Evolutionary conservation across 2,329 filamentous ascomycete genomes (phyloP).

Genomic region (Massarina eburnea): DNA sequence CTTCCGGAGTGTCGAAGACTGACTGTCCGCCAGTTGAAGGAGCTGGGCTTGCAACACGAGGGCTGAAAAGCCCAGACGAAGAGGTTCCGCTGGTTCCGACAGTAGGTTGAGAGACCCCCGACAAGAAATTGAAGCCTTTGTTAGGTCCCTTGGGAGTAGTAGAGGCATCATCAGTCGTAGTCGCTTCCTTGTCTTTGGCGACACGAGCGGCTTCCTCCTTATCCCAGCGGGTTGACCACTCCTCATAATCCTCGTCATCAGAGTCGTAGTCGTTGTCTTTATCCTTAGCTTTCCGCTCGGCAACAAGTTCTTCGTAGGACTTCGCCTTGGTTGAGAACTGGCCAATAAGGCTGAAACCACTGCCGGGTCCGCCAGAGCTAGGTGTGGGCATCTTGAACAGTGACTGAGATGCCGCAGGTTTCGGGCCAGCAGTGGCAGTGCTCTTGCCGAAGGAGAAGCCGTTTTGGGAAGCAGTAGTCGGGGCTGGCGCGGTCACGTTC

Average conservation of each 20-base stretch:
- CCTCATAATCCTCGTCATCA: slow-evolving; percentile 38
- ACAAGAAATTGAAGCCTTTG: background rate
- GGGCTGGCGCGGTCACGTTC: background rate
- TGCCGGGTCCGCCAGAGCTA: background rate
- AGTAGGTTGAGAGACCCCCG: slow-evolving; percentile 5
- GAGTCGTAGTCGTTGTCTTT: slow-evolving; percentile 40
- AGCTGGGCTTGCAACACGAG: slow-evolving; percentile 32
- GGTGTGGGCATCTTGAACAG: slow-evolving; percentile 1
- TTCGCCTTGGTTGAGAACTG: slow-evolving; percentile 36
- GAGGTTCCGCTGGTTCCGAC: slow-evolving; percentile 26
- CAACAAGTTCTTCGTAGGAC: slow-evolving; percentile 33
- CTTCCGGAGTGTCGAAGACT: slow-evolving; percentile 31
- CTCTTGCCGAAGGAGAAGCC: slow-evolving; percentile 14
- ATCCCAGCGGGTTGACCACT: slow-evolving; percentile 37
- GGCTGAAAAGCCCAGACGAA: slow-evolving; percentile 24
- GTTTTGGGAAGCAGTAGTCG: slow-evolving; percentile 2
- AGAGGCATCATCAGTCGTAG: slow-evolving; percentile 4
- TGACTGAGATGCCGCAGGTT: background rate
- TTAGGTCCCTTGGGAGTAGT: background rate
- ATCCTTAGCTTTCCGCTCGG: slow-evolving; percentile 39
- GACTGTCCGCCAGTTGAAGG: slow-evolving; percentile 32
- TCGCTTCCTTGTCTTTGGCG: slow-evolving; percentile 23
- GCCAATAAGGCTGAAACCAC: slow-evolving; percentile 8
- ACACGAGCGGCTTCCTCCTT: slow-evolving; percentile 31
- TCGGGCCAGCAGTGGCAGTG: slow-evolving; percentile 3